Conservation (phyloP, 2,329 filamentous ascomycete species). For the Verticillium zaregamsianum region DNA sequence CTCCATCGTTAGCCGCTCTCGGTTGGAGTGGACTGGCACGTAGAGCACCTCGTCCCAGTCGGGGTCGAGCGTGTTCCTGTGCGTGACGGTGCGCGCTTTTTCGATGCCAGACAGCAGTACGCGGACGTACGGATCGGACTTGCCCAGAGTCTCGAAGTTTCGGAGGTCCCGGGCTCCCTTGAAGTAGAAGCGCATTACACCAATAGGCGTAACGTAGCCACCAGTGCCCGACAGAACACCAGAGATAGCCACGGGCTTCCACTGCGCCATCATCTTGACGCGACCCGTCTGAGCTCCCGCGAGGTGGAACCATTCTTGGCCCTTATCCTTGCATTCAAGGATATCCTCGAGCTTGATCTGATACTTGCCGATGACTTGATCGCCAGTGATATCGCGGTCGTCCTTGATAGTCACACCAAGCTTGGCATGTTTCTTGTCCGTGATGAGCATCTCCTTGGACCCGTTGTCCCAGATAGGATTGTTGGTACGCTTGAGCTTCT, state of each 20-base stretch:
- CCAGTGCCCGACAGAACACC: constrained; percentile 73
- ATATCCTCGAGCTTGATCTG: constrained; percentile 95
- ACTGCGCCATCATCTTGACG: constrained; percentile 86
- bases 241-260: constrained; percentile 89
- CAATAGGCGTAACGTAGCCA: constrained; percentile 89
- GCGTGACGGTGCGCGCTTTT: constrained; percentile 89
- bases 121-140: constrained; percentile 91
- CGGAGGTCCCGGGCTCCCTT: constrained; percentile 76
- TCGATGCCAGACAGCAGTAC: constrained; percentile 86
- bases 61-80: constrained; percentile 91
- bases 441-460: constrained; percentile 91
- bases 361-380: constrained; percentile 85
- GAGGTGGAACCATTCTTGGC: constrained; percentile 94
- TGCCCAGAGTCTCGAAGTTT: constrained; percentile 92
- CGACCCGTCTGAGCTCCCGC: constrained; percentile 76
- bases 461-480: constrained; percentile 95
- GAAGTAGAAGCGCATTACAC: constrained; percentile 93
- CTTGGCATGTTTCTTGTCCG: constrained; percentile 84
- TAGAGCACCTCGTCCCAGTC: constrained; percentile 96
- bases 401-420: constrained; percentile 93
- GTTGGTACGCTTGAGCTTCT: constrained; percentile 94
- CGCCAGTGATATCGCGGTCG: constrained; percentile 77
- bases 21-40: constrained; percentile 78
- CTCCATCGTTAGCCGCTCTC: constrained; percentile 82
- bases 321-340: constrained; percentile 84